A percentile compares a stretch with the other conserved stretches of the same genome.
Conservation (phyloP, 1,139 yeast genomes). For the Lodderomyces beijingensis region DNA sequence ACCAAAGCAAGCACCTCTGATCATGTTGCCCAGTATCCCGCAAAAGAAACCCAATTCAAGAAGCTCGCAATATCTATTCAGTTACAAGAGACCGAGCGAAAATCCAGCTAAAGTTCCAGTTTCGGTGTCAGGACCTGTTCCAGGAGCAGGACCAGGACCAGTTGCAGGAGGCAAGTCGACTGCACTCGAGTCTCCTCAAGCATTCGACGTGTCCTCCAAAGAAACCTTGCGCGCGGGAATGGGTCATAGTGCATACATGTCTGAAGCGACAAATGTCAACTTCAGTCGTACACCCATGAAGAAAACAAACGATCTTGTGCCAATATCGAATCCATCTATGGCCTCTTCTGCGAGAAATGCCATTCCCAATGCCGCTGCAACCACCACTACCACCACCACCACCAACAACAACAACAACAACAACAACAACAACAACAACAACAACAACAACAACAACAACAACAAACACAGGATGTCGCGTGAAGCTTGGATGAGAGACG, state of each 20-base stretch:
- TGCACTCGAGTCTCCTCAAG: too few relatives aligned
- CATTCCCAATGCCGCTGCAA: constrained; percentile 8
- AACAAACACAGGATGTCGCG: not conserved
- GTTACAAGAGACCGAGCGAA: constrained; percentile 19
- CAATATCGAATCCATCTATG: too few relatives aligned
- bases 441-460: constrained; percentile 4
- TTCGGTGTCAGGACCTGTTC: not conserved
- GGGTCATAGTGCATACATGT: not conserved
- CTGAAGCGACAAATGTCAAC: not conserved
- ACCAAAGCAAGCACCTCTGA: constrained; percentile 5
- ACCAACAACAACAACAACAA: constrained; percentile 5
- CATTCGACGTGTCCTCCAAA: not conserved
- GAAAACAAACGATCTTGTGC: not conserved
- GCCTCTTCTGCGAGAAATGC: too few relatives aligned
- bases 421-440: constrained; percentile 3
- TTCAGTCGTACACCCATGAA: constrained; percentile 1
- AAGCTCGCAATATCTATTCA: constrained; percentile 31
- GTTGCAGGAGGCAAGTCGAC: too few relatives aligned
- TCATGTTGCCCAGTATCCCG: constrained; percentile 3
- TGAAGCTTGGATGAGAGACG: too few relatives aligned
- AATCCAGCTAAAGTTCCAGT: not conserved
- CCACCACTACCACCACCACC: constrained; percentile 5
- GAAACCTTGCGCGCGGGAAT: not conserved
- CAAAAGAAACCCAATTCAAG: constrained; percentile 15
- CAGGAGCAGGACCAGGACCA: not conserved